phyloP scores from a whole-genome alignment of 2,329 filamentous ascomycete species.

The Teratosphaeria zuluensis region DNA sequence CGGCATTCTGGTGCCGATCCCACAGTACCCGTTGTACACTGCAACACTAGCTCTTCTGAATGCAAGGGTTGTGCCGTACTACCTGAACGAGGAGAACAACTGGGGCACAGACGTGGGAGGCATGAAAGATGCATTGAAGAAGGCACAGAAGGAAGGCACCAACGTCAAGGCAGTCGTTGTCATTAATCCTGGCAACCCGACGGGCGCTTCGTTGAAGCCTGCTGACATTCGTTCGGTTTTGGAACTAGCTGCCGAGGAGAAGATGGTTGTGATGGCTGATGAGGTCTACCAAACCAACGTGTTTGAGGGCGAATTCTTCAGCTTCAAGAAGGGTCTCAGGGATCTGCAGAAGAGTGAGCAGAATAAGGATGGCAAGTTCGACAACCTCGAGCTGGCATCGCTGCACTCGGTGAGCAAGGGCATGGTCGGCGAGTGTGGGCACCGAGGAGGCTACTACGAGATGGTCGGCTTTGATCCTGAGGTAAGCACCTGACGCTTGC shows the following conservation, averaged over 20 bases:
- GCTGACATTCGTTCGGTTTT: conserved; percentile 77
- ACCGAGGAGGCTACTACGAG: conserved; percentile 97
- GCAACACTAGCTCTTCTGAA: conserved; percentile 80
- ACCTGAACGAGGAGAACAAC: conserved; percentile 72
- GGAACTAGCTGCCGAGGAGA: conserved; percentile 74
- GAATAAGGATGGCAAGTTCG: conserved; percentile 63
- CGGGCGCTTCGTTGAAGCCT: conserved; percentile 72
- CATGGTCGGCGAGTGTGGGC: conserved; percentile 97
- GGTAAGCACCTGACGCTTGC: conserved; percentile 13
- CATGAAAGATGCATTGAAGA: conserved; percentile 63
- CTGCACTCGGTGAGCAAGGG: conserved; percentile 94
- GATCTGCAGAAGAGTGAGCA: conserved; percentile 60
- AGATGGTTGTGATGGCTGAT: conserved; percentile 83
- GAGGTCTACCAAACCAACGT: conserved; percentile 99
- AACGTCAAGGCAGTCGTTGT: conserved; percentile 90
- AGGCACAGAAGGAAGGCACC: conserved; percentile 65
- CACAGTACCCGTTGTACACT: conserved; percentile 96
- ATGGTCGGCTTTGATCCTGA: conserved; percentile 69
- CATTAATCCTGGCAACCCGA: conserved; percentile 98
- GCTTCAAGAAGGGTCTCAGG: conserved; percentile 84
- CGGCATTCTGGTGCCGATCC: conserved; percentile 87
- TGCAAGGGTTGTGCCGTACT: conserved; percentile 83
- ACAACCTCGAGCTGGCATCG: conserved; percentile 78
- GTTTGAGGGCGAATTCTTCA: conserved; percentile 86
- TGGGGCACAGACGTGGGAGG: conserved; percentile 83